Evolutionary conservation across 495 filamentous ascomycete genomes (phyloP), one percentile per base, ranked within the genome.

Genomic region (Tuber brumale): DNA sequence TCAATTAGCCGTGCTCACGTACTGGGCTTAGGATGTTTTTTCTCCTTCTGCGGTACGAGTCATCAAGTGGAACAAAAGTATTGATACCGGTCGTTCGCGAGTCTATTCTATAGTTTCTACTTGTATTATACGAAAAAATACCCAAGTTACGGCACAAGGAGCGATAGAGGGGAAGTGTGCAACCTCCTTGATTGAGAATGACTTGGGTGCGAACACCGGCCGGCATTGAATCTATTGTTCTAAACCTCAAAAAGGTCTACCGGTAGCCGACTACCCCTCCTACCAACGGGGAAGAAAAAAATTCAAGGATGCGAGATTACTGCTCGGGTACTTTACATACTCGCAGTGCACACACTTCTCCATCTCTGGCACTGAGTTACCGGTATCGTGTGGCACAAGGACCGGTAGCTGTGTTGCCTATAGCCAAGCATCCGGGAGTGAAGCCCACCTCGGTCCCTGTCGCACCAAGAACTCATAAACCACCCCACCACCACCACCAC

Each of bases 1-100:
- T n/a, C 19, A 74, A 81, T 45, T 80, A 72, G 21, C 27, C 19
- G 14, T 14, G 8, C 14, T 66, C 27, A 35, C 35, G 16, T 19
- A 66, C 27, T 27, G 31, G 2, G 57, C 19, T 19, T 4, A 18
- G 27, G 27, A 8, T 16, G 4, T 14, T 66, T 35, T 35, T 66
- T 6, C 1, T 21, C 5, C 37, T 39, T 4, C 5, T 31, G 5
- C 23, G n/a, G 57, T 27, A 57, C 9, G 3, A 61, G 57, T 61
- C 37, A 27, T 10, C 48, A 31, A 66, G 12, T 35, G 35, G 57
- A 35, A 18, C 18, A 66, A 35, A 66, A 66, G 3, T 35, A 16
- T 66, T 35, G 51, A 57, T 57, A 57, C 51, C 51, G 1, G 51
- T 14, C 9, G 7, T 57, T 57, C n/a, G 14, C 12, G 10, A 57